Base-by-base conservation (phyloP, 352 stramenopile genomes). In the Globisporangium apiculatum region DNA sequence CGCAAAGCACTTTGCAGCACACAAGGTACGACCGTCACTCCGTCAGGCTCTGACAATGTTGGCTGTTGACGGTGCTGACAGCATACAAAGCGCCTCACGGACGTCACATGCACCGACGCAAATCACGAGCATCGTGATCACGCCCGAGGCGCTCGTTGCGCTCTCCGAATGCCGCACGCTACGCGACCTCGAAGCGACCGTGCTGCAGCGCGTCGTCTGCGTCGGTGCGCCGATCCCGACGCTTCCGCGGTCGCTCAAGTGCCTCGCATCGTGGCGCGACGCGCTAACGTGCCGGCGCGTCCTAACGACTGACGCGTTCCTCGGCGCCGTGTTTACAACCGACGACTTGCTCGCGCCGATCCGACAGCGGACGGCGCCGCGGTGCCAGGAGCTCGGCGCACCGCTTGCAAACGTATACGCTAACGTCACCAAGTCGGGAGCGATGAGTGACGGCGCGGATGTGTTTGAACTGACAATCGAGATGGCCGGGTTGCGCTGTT, bases 141-240 rank as follows among this genome's bases (percentile, higher is more conserved):
- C 53, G 0, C 54, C 60, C 15, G 36, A 48, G 15, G 40, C 40
- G 5, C 45, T 61, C 6, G 48, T 36, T 3, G 53, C 38, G 42
- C 31, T 62, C 7, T 55, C 60, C 31, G 54, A 65, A 47, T 57
- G 53, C 40, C 48, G 54, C 12, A 62, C 60, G 15, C 14, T 65
- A 31, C 53, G 54, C 31, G 52, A 17, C 14, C n/a, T 65, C 31
- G 40, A 61, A 15, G 42, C 47, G 9, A 17, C 7, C 17, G 41
- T 31, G 3, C 60, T 65, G 5, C 24, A 51, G 36, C 37, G 18
- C 15, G 18, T 65, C 17, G 11, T 65, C 15, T 60, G 53, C 17
- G 60, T 38, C 12, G 53, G 60, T 7, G 48, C 37, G 5, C 54
- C 60, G 24, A 57, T 18, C 1, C 54, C 60, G 0, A 51, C 45